Evolutionary conservation across 106 monocot species (phyloP).

Genomic region (Apostasia ramifera): DNA sequence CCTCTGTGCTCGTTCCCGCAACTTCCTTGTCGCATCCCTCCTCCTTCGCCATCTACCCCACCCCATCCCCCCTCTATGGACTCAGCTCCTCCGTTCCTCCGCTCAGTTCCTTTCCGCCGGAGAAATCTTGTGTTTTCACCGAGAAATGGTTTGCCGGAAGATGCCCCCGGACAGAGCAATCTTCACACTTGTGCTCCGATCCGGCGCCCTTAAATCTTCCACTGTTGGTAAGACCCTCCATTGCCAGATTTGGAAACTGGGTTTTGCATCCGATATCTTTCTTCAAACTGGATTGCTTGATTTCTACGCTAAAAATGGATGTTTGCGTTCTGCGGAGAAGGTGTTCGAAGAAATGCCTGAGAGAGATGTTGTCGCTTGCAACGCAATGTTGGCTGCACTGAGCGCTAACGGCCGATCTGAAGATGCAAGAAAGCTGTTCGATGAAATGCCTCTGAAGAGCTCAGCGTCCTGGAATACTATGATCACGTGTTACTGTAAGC

Average conservation of each 20-base stretch:
- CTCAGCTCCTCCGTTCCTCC: slow-evolving; percentile 3
- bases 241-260: slow-evolving; percentile 25
- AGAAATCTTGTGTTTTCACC: slow-evolving; percentile 9
- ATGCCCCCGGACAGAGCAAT: slow-evolving; percentile 12
- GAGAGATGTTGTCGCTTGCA: slow-evolving; percentile 27
- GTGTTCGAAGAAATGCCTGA: slow-evolving; percentile 39
- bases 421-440: slow-evolving; percentile 32
- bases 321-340: neutral
- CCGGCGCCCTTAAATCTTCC: neutral
- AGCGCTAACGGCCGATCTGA: slow-evolving; percentile 5
- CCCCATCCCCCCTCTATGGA: slow-evolving; percentile 8
- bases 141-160: slow-evolving; percentile 12
- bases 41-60: neutral
- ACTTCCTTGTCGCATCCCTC: neutral
- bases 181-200: slow-evolving; percentile 16
- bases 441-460: slow-evolving; percentile 27
- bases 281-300: slow-evolving; percentile 27
- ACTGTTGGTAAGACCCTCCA: slow-evolving; percentile 18
- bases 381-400: slow-evolving; percentile 42
- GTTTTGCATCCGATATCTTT: slow-evolving; percentile 19
- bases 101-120: slow-evolving; percentile 9
- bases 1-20: neutral
- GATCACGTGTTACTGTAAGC: slow-evolving; percentile 49
- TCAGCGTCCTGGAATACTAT: slow-evolving; percentile 47
- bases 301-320: slow-evolving; percentile 16